These are phyloP conservation scores for Mucor piriformis DNA, from an alignment of 371 early-diverging fungal species.

Conservation along the genomic window DNA sequence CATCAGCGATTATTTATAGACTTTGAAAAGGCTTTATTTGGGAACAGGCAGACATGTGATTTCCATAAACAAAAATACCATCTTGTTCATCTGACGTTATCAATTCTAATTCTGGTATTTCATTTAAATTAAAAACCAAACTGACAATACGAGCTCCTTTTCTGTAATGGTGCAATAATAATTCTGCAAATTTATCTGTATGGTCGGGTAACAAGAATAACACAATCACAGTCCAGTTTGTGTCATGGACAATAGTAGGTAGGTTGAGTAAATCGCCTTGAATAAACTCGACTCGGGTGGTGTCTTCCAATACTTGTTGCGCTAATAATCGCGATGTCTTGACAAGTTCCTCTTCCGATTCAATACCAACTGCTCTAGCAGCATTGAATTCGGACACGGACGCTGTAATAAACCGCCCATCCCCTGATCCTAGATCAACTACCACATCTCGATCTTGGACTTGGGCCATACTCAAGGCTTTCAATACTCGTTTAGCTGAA, in stretches of 20 bases:
- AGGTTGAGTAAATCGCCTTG: slow-evolving; percentile 52
- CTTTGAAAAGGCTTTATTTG: not conserved
- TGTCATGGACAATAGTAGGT: slow-evolving; percentile 36
- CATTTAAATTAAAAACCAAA: slow-evolving; percentile 61
- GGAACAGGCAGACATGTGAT: not conserved
- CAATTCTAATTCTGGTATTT: slow-evolving; percentile 51
- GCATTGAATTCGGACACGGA: slow-evolving; percentile 54
- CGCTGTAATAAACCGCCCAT: slow-evolving; percentile 64
- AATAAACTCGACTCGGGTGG: slow-evolving; percentile 38
- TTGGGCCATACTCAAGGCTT: slow-evolving; percentile 57
- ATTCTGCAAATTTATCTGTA: slow-evolving; percentile 55
- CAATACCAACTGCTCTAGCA: slow-evolving; percentile 56
- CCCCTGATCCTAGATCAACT: slow-evolving; percentile 69
- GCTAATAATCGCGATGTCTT: slow-evolving; percentile 47
- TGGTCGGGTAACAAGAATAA: slow-evolving; percentile 65
- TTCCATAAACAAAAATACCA: slow-evolving; percentile 57
- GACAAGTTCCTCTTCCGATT: slow-evolving; percentile 55
- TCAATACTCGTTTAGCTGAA: slow-evolving; percentile 56
- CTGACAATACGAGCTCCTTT: slow-evolving; percentile 61
- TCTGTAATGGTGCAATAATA: slow-evolving; percentile 52
- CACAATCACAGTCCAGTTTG: slow-evolving; percentile 54
- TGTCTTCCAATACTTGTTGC: slow-evolving; percentile 29
- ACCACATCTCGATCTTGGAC: slow-evolving; percentile 44
- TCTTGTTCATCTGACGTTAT: slow-evolving; percentile 50
- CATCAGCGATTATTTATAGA: too few relatives aligned